Conservation (phyloP, 495 filamentous ascomycete species). For the Tuber brumale region DNA sequence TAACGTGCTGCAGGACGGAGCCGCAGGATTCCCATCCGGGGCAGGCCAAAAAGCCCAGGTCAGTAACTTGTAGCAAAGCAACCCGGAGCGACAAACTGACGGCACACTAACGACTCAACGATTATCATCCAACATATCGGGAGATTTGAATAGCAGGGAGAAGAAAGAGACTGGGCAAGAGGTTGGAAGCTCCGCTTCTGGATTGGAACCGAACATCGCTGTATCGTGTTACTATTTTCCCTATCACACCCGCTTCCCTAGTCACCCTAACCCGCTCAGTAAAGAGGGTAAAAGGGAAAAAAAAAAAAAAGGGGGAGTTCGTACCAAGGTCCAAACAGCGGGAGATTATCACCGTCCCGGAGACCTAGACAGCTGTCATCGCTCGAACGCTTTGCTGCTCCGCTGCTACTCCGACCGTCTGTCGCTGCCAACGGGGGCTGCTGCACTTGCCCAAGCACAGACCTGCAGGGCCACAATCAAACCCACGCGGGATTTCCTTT, state of each 20-base stretch:
- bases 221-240: not conserved
- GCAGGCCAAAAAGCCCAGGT: constrained; percentile 1
- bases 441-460: constrained; percentile 36
- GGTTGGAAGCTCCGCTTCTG: not conserved
- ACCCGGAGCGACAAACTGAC: constrained; percentile 1
- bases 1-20: not conserved
- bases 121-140: not conserved
- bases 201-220: not conserved
- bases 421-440: constrained; percentile 18
- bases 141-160: not conserved
- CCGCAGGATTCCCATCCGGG: not conserved
- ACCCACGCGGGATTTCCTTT: constrained; percentile 37
- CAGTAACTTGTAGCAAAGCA: constrained; percentile 3
- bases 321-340: constrained; percentile 35
- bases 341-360: constrained; percentile 29
- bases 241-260: not conserved
- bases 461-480: constrained; percentile 31
- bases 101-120: not conserved
- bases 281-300: not conserved
- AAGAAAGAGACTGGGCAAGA: not conserved
- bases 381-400: constrained; percentile 8
- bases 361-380: constrained; percentile 38
- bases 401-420: not conserved
- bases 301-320: constrained; percentile 6
- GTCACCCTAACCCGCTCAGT: not conserved